Evolutionary conservation across 352 stramenopile species (phyloP).

Genomic region (Phytopythium ostracodes): DNA sequence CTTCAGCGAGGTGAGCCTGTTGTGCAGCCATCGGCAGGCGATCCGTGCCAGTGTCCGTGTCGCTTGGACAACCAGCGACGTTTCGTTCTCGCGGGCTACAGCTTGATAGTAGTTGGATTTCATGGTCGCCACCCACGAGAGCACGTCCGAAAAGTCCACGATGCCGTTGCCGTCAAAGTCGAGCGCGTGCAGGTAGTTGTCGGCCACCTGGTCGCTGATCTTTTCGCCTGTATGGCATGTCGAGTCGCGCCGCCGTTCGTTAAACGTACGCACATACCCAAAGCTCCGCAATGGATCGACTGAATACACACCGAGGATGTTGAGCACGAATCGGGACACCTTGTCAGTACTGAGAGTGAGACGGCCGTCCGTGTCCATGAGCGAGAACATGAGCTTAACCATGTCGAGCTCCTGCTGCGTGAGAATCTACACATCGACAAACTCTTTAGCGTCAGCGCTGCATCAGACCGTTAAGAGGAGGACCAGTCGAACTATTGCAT

Average conservation of each 20-base stretch:
- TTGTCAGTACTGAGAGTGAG: constrained; percentile 53
- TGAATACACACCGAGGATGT: constrained; percentile 69
- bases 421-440: constrained; percentile 31
- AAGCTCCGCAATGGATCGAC: too few species aligned
- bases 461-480: too few species aligned
- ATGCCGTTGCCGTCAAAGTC: constrained; percentile 73
- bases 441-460: background rate
- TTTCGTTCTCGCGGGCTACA: background rate
- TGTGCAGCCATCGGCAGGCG: background rate
- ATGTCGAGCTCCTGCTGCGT: constrained; percentile 61
- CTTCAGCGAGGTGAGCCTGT: background rate
- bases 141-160: constrained; percentile 72
- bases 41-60: background rate
- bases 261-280: background rate
- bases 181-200: constrained; percentile 61
- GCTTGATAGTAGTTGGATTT: constrained; percentile 29
- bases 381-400: constrained; percentile 76
- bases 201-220: constrained; percentile 41
- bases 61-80: background rate
- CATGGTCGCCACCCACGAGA: constrained; percentile 73
- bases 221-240: constrained; percentile 36
- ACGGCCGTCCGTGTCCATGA: constrained; percentile 76
- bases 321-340: constrained; percentile 65
- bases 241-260: too few species aligned
- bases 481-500: too few species aligned